These are phyloP conservation scores for Nothopassalora personata DNA, from an alignment of 2,329 filamentous ascomycete species.

Conservation along the genomic window DNA sequence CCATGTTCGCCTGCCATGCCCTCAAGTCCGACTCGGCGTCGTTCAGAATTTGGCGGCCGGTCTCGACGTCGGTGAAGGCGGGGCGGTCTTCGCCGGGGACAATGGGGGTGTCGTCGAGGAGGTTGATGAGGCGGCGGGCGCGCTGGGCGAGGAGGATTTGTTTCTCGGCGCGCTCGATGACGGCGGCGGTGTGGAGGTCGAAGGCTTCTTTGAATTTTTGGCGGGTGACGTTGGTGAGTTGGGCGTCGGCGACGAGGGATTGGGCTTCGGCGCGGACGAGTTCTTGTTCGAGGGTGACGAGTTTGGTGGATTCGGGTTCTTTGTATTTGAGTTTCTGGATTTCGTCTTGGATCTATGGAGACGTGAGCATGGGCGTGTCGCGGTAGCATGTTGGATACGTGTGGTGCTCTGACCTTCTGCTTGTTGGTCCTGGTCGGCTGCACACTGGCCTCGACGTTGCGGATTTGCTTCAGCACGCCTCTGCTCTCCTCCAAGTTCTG, in stretches of 20 bases:
- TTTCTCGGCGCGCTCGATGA: conserved; percentile 94
- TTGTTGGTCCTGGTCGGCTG: conserved; percentile 87
- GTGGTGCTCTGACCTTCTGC: conserved; percentile 51
- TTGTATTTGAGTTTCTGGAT: conserved; percentile 88
- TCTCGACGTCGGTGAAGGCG: conserved; percentile 60
- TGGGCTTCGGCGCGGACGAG: conserved; percentile 93
- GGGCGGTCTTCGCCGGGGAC: conserved; percentile 75
- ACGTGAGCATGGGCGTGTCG: not conserved
- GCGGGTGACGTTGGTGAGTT: conserved; percentile 90
- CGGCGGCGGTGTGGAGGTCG: conserved; percentile 78
- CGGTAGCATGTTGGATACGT: not conserved
- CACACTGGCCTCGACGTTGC: conserved; percentile 92
- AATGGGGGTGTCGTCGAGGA: conserved; percentile 84
- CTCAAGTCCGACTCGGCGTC: conserved; percentile 86
- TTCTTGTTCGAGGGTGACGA: conserved; percentile 89
- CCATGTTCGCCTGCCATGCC: conserved; percentile 59
- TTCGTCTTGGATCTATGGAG: conserved; percentile 69
- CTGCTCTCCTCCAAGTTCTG: conserved; percentile 83
- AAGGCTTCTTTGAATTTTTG: conserved; percentile 96
- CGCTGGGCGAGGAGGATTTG: conserved; percentile 91
- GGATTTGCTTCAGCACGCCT: conserved; percentile 77
- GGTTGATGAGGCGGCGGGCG: conserved; percentile 73
- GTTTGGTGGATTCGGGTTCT: conserved; percentile 75
- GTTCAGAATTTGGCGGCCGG: conserved; percentile 79
- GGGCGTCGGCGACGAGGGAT: conserved; percentile 91